phyloP scores from a whole-genome alignment of 352 stramenopile species.

The Phytopythium boreale region DNA sequence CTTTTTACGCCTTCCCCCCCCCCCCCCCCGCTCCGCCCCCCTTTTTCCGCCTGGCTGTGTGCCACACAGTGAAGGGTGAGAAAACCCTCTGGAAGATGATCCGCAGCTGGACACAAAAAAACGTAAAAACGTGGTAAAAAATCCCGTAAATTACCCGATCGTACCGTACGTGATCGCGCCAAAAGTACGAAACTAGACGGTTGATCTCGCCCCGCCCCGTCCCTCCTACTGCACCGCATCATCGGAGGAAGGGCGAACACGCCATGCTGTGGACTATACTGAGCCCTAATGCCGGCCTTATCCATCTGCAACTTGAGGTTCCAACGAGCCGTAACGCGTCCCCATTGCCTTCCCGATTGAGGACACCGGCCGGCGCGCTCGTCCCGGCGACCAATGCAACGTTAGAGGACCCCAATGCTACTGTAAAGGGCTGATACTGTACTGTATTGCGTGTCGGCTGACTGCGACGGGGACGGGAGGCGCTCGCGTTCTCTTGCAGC shows the following conservation, averaged over 20 bases:
- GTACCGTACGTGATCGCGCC: background rate
- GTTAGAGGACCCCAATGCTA: too few relatives aligned
- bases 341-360: background rate
- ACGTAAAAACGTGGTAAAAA: slow-evolving; percentile 9
- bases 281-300: background rate
- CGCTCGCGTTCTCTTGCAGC: too few relatives aligned
- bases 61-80: slow-evolving; percentile 3
- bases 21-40: background rate
- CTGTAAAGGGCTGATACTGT: too few relatives aligned
- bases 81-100: slow-evolving; percentile 3
- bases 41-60: background rate
- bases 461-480: too few relatives aligned
- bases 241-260: background rate
- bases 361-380: background rate
- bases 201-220: slow-evolving; percentile 4
- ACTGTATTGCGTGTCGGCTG: too few relatives aligned
- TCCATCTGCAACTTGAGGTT: slow-evolving; percentile 5
- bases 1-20: slow-evolving; percentile 5
- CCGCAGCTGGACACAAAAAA: slow-evolving; percentile 4
- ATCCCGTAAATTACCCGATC: background rate
- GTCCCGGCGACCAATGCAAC: too few relatives aligned
- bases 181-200: slow-evolving; percentile 3
- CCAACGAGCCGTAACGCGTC: background rate
- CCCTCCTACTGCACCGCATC: background rate
- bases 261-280: background rate